Base-by-base conservation (phyloP, 1,284 basidiomycete species). In the Irpex sp. region DNA sequence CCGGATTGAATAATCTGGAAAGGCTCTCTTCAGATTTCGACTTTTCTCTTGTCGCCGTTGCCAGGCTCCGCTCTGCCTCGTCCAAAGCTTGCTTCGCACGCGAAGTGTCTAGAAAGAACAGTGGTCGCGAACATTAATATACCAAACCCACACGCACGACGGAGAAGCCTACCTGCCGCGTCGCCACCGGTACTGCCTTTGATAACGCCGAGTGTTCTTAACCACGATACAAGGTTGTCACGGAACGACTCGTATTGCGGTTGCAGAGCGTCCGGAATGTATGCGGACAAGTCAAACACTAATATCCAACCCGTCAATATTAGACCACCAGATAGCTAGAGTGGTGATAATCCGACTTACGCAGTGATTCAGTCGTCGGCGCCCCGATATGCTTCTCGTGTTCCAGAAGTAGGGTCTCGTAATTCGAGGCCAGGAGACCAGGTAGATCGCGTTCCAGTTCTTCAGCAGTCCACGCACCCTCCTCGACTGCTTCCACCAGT, bases 271-370 rank as follows among this genome's bases (percentile, higher is more conserved):
- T 97, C 95, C 2, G 97, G 97, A 43, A 99, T 81, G 77, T 98
- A 98, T 33, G 91, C 85, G 55, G 89, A 82, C 35, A 96, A 70
- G 63, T 94, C 85, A 77, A 92, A 93, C 55, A 97, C 94, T 95
- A 72, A 13, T 11, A 21, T 50, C n/a, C 31, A 43, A 33, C 35
- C 50, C 53, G 43, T 56, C 33, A 65, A 60, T 67, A 56, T 64
- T 15, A 21, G 53, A 46, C 19, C 55, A 5, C 19, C 57, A 43
- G 33, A 61, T 61, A n/a, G 37, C 46, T 6, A 63, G 35, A 47
- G 61, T 17, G 46, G n/a, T 13, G 19, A 53, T 2, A 4, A 11
- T 1, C 57, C 37, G 59, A 82, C 88, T 76, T 69, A 92, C 88
- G 72, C 59, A 85, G 72, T 1, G 85, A 84, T 36, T 78, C 61